These are phyloP conservation scores for Meyerozyma carpophila DNA, from an alignment of 1,139 yeast genomes.

Conservation along the genomic window DNA sequence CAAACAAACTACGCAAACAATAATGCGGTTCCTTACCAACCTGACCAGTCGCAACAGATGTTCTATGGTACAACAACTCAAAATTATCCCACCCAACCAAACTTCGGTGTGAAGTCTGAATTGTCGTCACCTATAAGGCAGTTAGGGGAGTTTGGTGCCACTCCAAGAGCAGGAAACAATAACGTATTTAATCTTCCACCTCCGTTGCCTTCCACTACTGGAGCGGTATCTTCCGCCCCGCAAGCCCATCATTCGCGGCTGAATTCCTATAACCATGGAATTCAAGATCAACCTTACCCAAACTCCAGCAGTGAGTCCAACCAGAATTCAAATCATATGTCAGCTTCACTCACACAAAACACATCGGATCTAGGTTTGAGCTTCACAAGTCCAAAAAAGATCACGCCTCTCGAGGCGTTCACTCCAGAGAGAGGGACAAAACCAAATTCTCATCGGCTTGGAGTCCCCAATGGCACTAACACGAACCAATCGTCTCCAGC, in stretches of 20 bases:
- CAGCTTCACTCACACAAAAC: conserved; percentile 17
- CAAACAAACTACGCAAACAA: not conserved
- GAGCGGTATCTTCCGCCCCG: conserved; percentile 8
- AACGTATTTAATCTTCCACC: conserved; percentile 32
- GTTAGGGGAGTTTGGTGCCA: conserved; percentile 17
- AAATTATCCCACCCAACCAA: not conserved
- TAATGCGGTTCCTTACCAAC: not conserved
- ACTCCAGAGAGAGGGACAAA: conserved; percentile 75
- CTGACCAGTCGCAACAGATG: not conserved
- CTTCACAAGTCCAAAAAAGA: conserved; percentile 49
- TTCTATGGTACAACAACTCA: not conserved
- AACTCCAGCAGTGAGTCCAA: conserved; percentile 5
- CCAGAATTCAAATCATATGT: conserved; percentile 6
- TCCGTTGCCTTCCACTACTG: conserved; percentile 19
- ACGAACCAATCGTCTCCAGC: conserved; percentile 62
- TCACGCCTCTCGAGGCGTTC: conserved; percentile 69
- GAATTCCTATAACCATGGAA: conserved; percentile 21
- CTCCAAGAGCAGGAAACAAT: conserved; percentile 27
- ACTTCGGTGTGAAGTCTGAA: conserved; percentile 11
- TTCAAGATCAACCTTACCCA: conserved; percentile 9
- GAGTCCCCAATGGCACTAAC: conserved; percentile 18
- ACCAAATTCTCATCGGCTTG: conserved; percentile 13
- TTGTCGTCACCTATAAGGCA: conserved; percentile 34
- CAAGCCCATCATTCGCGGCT: conserved; percentile 21
- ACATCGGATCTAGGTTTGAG: conserved; percentile 33